phyloP scores from a whole-genome alignment of 139 green algal genomes.

The Astrephomene gubernaculifera region DNA sequence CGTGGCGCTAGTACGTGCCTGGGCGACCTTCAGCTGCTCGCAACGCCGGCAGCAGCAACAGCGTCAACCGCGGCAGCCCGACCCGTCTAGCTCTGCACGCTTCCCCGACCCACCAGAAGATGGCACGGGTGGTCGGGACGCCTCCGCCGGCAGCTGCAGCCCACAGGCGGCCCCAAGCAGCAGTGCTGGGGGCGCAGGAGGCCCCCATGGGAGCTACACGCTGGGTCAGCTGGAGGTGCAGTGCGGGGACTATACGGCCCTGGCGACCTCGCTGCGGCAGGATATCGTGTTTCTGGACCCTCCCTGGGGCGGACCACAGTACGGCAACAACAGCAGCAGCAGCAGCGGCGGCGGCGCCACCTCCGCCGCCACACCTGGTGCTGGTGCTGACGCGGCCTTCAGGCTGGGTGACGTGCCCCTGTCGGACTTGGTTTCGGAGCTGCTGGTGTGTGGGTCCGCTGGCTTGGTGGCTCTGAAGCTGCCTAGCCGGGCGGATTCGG shows the following conservation, averaged over 20 bases:
- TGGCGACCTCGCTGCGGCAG: not conserved
- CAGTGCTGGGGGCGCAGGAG: not conserved
- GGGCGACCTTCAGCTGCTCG: not conserved
- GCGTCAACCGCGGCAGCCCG: not conserved
- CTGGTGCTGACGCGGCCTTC: not conserved
- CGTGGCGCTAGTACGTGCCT: slow-evolving; percentile 13
- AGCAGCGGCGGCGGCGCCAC: too few relatives aligned
- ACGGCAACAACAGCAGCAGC: not conserved
- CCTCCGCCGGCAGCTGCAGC: not conserved
- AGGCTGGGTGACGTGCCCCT: not conserved
- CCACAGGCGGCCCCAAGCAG: too few relatives aligned
- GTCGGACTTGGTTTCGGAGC: not conserved
- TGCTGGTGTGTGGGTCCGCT: not conserved
- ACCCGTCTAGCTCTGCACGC: not conserved
- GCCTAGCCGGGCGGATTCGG: not conserved
- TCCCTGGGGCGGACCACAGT: slow-evolving; percentile 43
- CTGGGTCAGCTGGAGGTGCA: slow-evolving; percentile 18
- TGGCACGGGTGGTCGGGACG: not conserved
- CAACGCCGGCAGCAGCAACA: not conserved
- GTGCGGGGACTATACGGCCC: slow-evolving; percentile 27
- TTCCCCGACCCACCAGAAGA: not conserved
- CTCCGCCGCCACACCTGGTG: not conserved
- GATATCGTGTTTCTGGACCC: slow-evolving; percentile 47
- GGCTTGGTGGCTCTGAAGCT: slow-evolving; percentile 41
- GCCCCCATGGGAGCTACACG: not conserved